Evolutionary conservation across 2,329 filamentous ascomycete genomes (phyloP), one percentile per base, ranked within the genome.

Genomic region (Colletotrichum navitas): DNA sequence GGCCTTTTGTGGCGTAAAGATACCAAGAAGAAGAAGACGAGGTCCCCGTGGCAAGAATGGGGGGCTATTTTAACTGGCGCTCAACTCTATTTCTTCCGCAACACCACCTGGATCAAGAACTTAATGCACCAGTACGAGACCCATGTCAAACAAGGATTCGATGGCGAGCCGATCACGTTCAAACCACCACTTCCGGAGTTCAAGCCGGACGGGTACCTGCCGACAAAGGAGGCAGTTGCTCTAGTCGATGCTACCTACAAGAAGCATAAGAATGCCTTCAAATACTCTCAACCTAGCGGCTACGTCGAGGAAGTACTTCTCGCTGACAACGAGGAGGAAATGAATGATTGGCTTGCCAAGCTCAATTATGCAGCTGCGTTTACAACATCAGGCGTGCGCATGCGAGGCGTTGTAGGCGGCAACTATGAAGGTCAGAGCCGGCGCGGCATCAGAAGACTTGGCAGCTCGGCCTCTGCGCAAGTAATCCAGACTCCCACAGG

Each of bases 1-100:
- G 96, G 96, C 5, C 84, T 97, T 1, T 81, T 99, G 41, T 99
- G 96, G 96, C 91, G 96, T 55, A 99, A 99, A 79, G 94, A 97
- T 74, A 84, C 88, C 1, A 98, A 97, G 83, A 97, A 95, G 83
- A 95, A 96, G 83, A 97, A 97, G 81, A 92, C 94, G 0, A 89
- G 95, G 54, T 98, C 95, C 14, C 95, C 96, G 1, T 99, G 96
- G 96, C 95, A 98, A 79, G 96, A 99, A 86, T 99, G 96, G 96
- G 96, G 96, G 63, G 96, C 94, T 32, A 93, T 99, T 70, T 87
- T 99, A 39, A 99, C 96, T 0, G 94, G 95, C n/a, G 97, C 96
- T 7, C 95, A 98, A 78, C 88, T 99, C 10, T 99, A 98, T 80
- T 94, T 99, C 81, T 99, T 98, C 84, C 92, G 94, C 69, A 98